phyloP scores from a whole-genome alignment of 2,329 filamentous ascomycete species.

The Beauveria sp. region DNA sequence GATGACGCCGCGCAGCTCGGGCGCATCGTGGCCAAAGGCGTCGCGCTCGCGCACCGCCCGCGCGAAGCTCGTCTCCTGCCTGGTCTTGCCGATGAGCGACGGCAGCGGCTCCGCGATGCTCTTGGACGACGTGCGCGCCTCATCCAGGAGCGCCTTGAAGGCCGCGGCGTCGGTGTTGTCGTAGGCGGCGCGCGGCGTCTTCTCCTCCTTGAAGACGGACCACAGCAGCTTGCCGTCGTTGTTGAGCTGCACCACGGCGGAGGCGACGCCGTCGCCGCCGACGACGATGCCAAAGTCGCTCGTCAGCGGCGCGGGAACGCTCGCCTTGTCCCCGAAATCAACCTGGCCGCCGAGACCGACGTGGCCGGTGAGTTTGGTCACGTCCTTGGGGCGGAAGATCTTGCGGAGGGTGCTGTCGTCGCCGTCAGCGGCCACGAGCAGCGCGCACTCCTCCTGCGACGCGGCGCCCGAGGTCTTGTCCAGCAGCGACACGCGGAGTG shows the following conservation, averaged over 20 bases:
- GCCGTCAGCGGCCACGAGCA: conserved; percentile 35
- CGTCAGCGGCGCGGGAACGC: conserved; percentile 22
- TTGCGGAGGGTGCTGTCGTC: conserved; percentile 28
- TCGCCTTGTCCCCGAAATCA: conserved; percentile 21
- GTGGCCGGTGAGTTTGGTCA: conserved; percentile 26
- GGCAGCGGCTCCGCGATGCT: conserved; percentile 27
- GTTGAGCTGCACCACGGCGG: conserved; percentile 34
- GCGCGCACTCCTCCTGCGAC: conserved; percentile 21
- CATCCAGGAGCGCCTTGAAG: conserved; percentile 19
- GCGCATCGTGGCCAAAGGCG: conserved; percentile 27
- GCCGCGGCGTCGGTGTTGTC: conserved; percentile 15
- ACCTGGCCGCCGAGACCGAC: conserved; percentile 27
- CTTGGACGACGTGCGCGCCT: conserved; percentile 23
- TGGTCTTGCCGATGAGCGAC: conserved; percentile 28
- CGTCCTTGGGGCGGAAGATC: conserved; percentile 26
- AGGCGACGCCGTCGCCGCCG: conserved; percentile 25
- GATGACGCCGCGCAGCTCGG: conserved; percentile 20
- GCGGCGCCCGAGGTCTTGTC: background rate
- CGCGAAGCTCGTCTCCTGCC: conserved; percentile 25
- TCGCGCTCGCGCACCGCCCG: conserved; percentile 33
- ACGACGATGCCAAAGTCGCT: conserved; percentile 28
- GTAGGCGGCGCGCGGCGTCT: conserved; percentile 9
- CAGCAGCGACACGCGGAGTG: conserved; percentile 1
- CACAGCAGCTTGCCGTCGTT: conserved; percentile 26
- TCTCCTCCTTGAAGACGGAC: conserved; percentile 26